These are phyloP conservation scores for Aspergillus ruber DNA, from an alignment of 2,329 filamentous ascomycete genomes.

Conservation along the genomic window DNA sequence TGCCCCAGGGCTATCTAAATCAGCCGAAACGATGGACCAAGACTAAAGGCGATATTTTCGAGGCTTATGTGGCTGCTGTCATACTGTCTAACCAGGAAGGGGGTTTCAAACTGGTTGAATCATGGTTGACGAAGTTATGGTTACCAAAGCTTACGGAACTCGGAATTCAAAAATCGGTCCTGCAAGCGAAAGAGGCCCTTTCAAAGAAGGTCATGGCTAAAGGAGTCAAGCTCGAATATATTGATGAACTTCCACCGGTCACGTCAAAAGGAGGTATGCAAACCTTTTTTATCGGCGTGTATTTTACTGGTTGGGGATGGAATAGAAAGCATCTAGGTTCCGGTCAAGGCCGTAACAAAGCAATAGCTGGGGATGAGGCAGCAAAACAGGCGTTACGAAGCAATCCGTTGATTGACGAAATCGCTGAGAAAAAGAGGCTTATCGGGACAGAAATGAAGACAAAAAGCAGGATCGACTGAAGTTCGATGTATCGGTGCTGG, in stretches of 20 bases:
- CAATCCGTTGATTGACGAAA: constrained; percentile 32
- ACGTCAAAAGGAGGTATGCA: constrained; percentile 31
- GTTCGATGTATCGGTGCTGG: no score
- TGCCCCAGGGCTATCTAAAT: constrained; percentile 45
- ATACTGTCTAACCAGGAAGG: constrained; percentile 59
- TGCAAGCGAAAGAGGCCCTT: constrained; percentile 50
- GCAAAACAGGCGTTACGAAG: constrained; percentile 37
- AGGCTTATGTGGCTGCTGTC: constrained; percentile 78
- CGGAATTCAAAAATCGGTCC: constrained; percentile 17
- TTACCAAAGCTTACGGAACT: constrained; percentile 50
- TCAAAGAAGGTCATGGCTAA: constrained; percentile 49
- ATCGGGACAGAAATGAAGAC: constrained; percentile 1
- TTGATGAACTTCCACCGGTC: constrained; percentile 34
- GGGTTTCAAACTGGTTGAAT: constrained; percentile 56
- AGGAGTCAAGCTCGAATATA: constrained; percentile 57
- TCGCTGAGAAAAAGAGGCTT: constrained; percentile 27
- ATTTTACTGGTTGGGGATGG: constrained; percentile 45
- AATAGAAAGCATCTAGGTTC: constrained; percentile 38
- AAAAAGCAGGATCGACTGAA: background rate
- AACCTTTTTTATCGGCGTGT: constrained; percentile 41
- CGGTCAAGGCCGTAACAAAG: constrained; percentile 39
- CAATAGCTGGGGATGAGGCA: constrained; percentile 40
- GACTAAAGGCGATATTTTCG: constrained; percentile 78
- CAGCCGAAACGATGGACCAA: constrained; percentile 58
- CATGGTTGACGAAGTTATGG: constrained; percentile 75